phyloP scores from a whole-genome alignment of 495 filamentous ascomycete species.

The Elasticomyces elasticus region DNA sequence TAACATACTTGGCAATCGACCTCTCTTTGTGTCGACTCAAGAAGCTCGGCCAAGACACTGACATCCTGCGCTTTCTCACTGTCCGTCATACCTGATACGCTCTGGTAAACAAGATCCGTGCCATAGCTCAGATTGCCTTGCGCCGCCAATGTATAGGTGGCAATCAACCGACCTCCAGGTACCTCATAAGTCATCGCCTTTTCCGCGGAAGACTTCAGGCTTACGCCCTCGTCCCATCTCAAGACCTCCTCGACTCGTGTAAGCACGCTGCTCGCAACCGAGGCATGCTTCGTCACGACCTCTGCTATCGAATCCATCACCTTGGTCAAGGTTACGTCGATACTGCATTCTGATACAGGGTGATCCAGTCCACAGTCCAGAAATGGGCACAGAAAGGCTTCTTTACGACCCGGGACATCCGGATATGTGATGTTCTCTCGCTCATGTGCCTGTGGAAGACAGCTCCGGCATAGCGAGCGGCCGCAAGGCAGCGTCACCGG shows the following conservation, averaged over 20 bases:
- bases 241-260: constrained; percentile 36
- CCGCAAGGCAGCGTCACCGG: constrained; percentile 80
- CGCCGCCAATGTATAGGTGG: constrained; percentile 48
- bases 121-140: constrained; percentile 43
- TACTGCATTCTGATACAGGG: constrained; percentile 60
- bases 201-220: constrained; percentile 4
- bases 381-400: constrained; percentile 66
- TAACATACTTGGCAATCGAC: constrained; percentile 87
- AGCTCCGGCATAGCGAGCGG: constrained; percentile 62
- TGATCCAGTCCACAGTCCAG: constrained; percentile 57
- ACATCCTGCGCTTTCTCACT: constrained; percentile 39
- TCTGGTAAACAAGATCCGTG: constrained; percentile 46
- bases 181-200: constrained; percentile 24
- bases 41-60: constrained; percentile 44
- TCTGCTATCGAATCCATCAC: constrained; percentile 45
- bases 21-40: constrained; percentile 52
- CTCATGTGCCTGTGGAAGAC: constrained; percentile 54
- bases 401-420: constrained; percentile 47
- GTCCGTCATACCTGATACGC: constrained; percentile 30
- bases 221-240: constrained; percentile 34
- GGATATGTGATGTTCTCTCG: constrained; percentile 68
- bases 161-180: constrained; percentile 48
- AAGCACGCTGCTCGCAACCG: constrained; percentile 25
- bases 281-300: constrained; percentile 34
- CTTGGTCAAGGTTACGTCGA: constrained; percentile 66